phyloP scores from a whole-genome alignment of 768 basidiomycete genomes.

The Cystofilobasidium capitatum region DNA sequence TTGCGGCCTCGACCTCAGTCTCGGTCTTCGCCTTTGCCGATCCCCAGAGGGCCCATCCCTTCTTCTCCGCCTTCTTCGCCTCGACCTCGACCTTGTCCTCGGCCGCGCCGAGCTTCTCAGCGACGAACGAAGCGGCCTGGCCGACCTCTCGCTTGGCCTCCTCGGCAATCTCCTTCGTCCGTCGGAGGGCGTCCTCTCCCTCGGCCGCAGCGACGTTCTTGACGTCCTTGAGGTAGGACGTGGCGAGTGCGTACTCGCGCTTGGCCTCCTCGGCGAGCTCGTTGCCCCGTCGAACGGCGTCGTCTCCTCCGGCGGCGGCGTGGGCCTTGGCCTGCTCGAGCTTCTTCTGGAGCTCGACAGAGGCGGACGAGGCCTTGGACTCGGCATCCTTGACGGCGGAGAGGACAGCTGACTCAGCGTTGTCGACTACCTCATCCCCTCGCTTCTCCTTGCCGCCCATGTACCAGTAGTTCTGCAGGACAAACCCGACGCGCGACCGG shows the following conservation, averaged over 20 bases:
- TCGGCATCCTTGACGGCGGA: slow-evolving; percentile 35
- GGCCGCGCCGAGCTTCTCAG: background rate
- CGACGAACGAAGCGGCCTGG: background rate
- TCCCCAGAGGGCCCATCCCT: background rate
- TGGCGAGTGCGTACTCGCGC: slow-evolving; percentile 8
- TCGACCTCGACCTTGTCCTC: background rate
- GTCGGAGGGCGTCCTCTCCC: slow-evolving; percentile 5
- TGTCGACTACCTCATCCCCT: background rate
- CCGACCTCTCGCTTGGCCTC: slow-evolving; percentile 19
- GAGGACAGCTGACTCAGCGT: slow-evolving; percentile 15
- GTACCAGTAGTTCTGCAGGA: slow-evolving; percentile 22
- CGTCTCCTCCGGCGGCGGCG: slow-evolving; percentile 12
- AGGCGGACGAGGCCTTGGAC: slow-evolving; percentile 1
- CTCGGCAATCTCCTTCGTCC: slow-evolving; percentile 11
- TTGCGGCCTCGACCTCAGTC: background rate
- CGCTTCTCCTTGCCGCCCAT: slow-evolving; percentile 17
- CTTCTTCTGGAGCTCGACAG: background rate
- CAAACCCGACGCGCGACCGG: no score
- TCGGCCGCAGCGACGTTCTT: no score
- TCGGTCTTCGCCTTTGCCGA: background rate
- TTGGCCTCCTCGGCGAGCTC: slow-evolving; percentile 22
- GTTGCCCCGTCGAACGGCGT: slow-evolving; percentile 11
- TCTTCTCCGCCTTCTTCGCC: slow-evolving; percentile 9
- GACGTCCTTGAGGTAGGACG: background rate
- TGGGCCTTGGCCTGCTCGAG: background rate